Evolutionary conservation across 768 basidiomycete genomes (phyloP).

Genomic region (Panellus pusillus): DNA sequence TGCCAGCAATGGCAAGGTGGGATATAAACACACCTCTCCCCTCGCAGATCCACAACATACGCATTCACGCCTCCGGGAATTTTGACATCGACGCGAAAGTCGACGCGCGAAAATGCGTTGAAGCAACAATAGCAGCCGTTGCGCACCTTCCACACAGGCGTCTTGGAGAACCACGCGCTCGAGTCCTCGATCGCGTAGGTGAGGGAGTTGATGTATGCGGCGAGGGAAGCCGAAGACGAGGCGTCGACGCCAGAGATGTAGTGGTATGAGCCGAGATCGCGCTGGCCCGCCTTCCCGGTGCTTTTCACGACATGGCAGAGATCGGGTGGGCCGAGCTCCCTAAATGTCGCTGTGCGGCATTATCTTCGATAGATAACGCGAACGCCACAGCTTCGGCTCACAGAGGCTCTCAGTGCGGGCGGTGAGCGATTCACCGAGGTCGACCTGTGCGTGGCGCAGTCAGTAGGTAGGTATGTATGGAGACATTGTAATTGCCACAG

Average conservation of each 20-base stretch:
- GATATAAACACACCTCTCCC: slow-evolving; percentile 73
- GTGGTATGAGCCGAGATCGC: slow-evolving; percentile 95
- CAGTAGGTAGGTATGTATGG: background rate
- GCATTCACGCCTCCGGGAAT: slow-evolving; percentile 97
- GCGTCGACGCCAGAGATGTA: slow-evolving; percentile 99
- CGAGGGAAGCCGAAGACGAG: slow-evolving; percentile 94
- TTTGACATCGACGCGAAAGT: slow-evolving; percentile 96
- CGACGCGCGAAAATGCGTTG: slow-evolving; percentile 96
- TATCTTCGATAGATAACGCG: slow-evolving; percentile 3
- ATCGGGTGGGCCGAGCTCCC: slow-evolving; percentile 97
- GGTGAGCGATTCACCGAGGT: slow-evolving; percentile 85
- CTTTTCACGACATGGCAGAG: slow-evolving; percentile 94
- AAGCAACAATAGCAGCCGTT: slow-evolving; percentile 97
- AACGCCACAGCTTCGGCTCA: slow-evolving; percentile 45
- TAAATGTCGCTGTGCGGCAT: slow-evolving; percentile 72
- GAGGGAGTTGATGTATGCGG: slow-evolving; percentile 98
- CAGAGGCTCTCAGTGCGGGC: slow-evolving; percentile 91
- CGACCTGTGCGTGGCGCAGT: slow-evolving; percentile 52
- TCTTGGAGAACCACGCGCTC: slow-evolving; percentile 89
- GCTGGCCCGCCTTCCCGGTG: slow-evolving; percentile 74
- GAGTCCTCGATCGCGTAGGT: slow-evolving; percentile 93
- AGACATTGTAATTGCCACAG: slow-evolving; percentile 17
- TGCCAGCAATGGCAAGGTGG: background rate
- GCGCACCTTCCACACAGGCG: slow-evolving; percentile 84
- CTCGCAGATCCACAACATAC: slow-evolving; percentile 90